Conservation (phyloP, 495 filamentous ascomycete genomes). For the Neurospora sp. region DNA sequence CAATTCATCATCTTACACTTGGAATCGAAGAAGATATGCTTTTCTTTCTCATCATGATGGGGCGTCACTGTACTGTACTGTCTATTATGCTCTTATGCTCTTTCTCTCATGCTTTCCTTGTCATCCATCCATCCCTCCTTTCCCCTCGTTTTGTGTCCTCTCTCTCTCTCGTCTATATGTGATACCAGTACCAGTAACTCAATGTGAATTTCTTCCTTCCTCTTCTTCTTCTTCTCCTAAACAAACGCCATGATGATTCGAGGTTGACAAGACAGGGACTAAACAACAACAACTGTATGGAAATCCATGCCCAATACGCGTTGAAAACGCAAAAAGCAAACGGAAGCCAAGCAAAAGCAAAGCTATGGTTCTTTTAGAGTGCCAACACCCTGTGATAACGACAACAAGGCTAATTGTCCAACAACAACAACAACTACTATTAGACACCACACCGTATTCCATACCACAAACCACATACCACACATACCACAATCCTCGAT, state of each 20-base stretch:
- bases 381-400: background rate
- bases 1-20: no score
- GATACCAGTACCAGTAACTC: background rate
- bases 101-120: background rate
- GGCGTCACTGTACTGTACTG: background rate
- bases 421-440: background rate
- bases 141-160: background rate
- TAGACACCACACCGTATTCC: background rate
- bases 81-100: background rate
- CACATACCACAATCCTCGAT: slow-evolving; percentile 8
- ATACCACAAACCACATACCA: background rate
- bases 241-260: background rate
- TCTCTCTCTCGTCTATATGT: background rate
- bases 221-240: background rate
- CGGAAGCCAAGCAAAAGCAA: background rate
- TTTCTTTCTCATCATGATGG: no score
- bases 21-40: no score
- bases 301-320: background rate
- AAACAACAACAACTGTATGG: background rate
- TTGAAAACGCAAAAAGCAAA: background rate
- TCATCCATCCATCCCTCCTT: background rate
- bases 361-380: background rate
- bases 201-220: no score
- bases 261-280: background rate
- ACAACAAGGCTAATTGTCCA: background rate